Percentiles rank a stretch among this genome's conserved stretches.
phyloP scores from a whole-genome alignment of 768 basidiomycete species.

The Mycena chlorophos region DNA sequence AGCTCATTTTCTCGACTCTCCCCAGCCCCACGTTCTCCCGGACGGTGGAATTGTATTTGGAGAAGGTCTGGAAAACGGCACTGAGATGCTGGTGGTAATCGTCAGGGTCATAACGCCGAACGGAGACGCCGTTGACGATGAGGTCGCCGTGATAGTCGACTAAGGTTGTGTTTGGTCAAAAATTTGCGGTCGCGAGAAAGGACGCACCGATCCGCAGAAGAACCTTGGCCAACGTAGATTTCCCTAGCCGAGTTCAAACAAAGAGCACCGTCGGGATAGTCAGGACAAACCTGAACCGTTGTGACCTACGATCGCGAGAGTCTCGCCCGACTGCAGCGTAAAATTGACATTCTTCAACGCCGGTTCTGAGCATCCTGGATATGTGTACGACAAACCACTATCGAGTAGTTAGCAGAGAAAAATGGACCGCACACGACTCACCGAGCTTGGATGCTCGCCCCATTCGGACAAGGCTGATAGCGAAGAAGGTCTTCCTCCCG shows the following conservation, averaged over 20 bases:
- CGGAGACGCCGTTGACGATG: conserved; percentile 67
- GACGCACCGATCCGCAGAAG: conserved; percentile 59
- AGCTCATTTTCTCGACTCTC: conserved; percentile 60
- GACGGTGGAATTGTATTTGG: conserved; percentile 74
- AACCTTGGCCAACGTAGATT: conserved; percentile 84
- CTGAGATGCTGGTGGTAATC: conserved; percentile 76
- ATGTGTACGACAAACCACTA: conserved; percentile 71
- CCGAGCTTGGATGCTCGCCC: conserved; percentile 74
- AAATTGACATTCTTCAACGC: conserved; percentile 72
- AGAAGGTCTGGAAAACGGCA: conserved; percentile 86
- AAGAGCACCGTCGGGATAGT: conserved; percentile 17
- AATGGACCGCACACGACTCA: conserved; percentile 33
- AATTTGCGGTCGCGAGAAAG: background rate
- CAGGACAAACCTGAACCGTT: conserved; percentile 71
- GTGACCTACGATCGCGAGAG: conserved; percentile 74
- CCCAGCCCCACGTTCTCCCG: conserved; percentile 88
- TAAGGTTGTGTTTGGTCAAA: background rate
- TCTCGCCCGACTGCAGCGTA: conserved; percentile 71
- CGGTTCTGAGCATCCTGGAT: conserved; percentile 71
- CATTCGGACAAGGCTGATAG: conserved; percentile 51
- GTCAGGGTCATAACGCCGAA: conserved; percentile 60
- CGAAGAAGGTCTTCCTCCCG: conserved; percentile 48
- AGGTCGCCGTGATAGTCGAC: conserved; percentile 75
- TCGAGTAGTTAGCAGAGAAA: background rate
- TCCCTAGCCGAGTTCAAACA: conserved; percentile 51